Evolutionary conservation across 805 yeast species (phyloP).

Genomic region (Suhomyces vadensis): DNA sequence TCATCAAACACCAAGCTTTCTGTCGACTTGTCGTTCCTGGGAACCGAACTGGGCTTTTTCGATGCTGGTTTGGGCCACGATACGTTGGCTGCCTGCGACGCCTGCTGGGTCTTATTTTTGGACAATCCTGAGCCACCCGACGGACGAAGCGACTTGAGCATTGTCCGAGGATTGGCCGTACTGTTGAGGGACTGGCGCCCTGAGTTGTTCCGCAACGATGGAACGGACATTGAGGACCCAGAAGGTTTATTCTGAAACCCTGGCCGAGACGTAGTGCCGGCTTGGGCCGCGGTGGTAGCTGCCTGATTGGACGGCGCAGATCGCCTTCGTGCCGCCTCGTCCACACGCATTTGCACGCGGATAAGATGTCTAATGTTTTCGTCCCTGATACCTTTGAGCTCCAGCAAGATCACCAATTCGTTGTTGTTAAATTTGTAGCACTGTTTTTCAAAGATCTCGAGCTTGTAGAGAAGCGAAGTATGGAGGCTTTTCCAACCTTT

Average conservation of each 20-base stretch:
- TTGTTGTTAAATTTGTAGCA: slow-evolving; percentile 27
- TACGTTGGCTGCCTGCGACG: slow-evolving; percentile 32
- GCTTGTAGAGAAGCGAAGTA: slow-evolving; percentile 55
- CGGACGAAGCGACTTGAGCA: slow-evolving; percentile 36
- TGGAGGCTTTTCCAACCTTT: slow-evolving; percentile 77
- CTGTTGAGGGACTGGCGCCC: slow-evolving; percentile 3
- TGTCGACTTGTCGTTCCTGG: slow-evolving; percentile 6
- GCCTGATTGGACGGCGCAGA: neutral
- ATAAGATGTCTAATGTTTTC: slow-evolving; percentile 45
- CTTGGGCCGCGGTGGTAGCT: neutral
- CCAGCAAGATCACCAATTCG: slow-evolving; percentile 28
- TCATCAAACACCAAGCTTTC: slow-evolving; percentile 33
- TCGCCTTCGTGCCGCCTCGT: slow-evolving; percentile 33
- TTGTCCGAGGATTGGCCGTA: slow-evolving; percentile 17
- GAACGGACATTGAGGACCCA: slow-evolving; percentile 16
- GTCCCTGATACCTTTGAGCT: slow-evolving; percentile 40
- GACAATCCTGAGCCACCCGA: slow-evolving; percentile 9
- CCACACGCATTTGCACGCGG: slow-evolving; percentile 41
- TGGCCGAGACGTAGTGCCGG: slow-evolving; percentile 3
- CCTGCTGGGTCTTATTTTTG: slow-evolving; percentile 16
- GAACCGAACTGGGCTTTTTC: neutral
- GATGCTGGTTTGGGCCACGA: slow-evolving; percentile 28
- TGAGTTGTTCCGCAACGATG: slow-evolving; percentile 15
- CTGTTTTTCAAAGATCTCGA: slow-evolving; percentile 53
- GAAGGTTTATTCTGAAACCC: neutral